Evolutionary conservation across 2,329 filamentous ascomycete genomes (phyloP).

Genomic region (Graphilbum sp.): DNA sequence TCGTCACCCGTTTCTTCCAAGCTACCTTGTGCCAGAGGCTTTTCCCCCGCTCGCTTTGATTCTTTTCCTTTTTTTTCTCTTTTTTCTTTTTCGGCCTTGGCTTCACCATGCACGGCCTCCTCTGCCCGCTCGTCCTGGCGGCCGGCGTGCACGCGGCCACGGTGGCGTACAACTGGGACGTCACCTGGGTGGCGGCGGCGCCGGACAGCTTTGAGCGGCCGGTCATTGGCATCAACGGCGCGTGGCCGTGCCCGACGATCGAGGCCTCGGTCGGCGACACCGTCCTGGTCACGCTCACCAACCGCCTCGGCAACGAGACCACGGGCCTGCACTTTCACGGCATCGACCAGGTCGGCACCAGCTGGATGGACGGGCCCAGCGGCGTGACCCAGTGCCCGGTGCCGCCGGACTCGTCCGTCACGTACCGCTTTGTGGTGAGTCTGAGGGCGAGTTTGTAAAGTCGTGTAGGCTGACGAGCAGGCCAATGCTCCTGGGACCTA

Average conservation of each 20-base stretch:
- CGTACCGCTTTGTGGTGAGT: slow-evolving; percentile 33
- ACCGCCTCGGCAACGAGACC: slow-evolving; percentile 34
- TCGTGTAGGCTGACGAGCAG: slow-evolving; percentile 10
- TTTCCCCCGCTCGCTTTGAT: no score
- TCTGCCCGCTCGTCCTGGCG: slow-evolving; percentile 9
- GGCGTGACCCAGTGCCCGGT: slow-evolving; percentile 38
- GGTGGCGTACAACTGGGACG: slow-evolving; percentile 21
- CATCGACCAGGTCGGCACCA: slow-evolving; percentile 33
- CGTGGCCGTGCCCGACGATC: slow-evolving; percentile 43
- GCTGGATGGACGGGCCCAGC: slow-evolving; percentile 41
- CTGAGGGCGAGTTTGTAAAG: not conserved
- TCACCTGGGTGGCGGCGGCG: slow-evolving; percentile 22
- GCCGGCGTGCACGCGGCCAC: slow-evolving; percentile 16
- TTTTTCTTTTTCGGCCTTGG: not conserved
- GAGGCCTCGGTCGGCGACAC: slow-evolving; percentile 34
- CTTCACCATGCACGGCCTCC: no score
- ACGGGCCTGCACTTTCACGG: slow-evolving; percentile 43
- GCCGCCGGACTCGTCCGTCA: slow-evolving; percentile 32
- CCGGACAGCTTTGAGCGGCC: slow-evolving; percentile 21
- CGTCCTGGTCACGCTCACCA: slow-evolving; percentile 30
- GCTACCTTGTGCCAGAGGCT: no score
- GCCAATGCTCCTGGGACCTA: slow-evolving; percentile 26
- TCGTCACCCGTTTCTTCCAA: no score
- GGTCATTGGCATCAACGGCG: slow-evolving; percentile 38
- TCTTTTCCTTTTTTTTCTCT: no score